phyloP scores from a whole-genome alignment of 768 basidiomycete genomes.

The Hericium rajendrae region DNA sequence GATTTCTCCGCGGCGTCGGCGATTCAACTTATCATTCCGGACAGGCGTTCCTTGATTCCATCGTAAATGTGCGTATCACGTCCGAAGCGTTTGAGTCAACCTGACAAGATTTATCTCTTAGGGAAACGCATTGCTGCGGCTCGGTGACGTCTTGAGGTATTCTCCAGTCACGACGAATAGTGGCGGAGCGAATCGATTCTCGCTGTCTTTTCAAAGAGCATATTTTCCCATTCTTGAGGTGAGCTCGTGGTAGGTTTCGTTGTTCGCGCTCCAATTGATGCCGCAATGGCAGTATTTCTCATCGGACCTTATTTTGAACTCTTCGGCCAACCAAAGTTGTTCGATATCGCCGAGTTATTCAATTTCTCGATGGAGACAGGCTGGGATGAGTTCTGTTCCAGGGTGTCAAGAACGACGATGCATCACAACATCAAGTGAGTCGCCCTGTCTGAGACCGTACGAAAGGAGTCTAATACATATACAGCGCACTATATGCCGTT shows the following conservation, averaged over 20 bases:
- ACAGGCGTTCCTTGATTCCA: slow-evolving; percentile 17
- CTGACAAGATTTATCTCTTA: neutral
- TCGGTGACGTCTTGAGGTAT: slow-evolving; percentile 23
- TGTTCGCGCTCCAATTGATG: neutral
- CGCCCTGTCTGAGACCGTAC: neutral
- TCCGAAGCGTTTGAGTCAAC: neutral
- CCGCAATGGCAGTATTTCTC: slow-evolving; percentile 19
- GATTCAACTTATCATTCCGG: neutral
- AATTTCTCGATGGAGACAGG: too few relatives aligned
- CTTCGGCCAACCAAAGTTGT: too few relatives aligned
- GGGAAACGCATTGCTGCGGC: slow-evolving; percentile 20
- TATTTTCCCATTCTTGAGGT: slow-evolving; percentile 25
- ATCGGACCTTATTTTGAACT: slow-evolving; percentile 22
- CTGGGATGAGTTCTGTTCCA: too few relatives aligned
- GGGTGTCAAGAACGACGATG: slow-evolving; percentile 21
- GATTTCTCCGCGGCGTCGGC: neutral
- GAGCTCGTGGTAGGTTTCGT: neutral
- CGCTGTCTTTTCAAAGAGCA: slow-evolving; percentile 24
- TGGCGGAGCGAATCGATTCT: slow-evolving; percentile 1
- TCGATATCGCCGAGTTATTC: too few relatives aligned
- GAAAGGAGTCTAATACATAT: neutral
- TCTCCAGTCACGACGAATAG: slow-evolving; percentile 12
- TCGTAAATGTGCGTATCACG: slow-evolving; percentile 14
- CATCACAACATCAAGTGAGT: slow-evolving; percentile 23
- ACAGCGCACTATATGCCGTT: slow-evolving; percentile 16